Conservation (phyloP, 495 filamentous ascomycete species). For the Podospora didyma region DNA sequence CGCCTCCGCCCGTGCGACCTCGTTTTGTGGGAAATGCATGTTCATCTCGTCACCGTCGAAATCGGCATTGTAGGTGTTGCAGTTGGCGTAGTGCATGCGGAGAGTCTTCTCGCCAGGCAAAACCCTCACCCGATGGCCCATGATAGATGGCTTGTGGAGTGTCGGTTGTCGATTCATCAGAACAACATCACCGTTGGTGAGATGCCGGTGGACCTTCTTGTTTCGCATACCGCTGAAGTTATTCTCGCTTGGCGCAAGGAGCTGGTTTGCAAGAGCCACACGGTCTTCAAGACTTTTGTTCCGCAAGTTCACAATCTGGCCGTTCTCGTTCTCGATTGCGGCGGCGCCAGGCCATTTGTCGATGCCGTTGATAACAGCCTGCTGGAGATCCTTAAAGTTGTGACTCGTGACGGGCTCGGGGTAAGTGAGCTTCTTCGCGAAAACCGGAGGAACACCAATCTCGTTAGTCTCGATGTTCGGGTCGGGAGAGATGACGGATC, state of each 20-base stretch:
- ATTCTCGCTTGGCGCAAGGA: constrained; percentile 81
- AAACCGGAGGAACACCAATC: constrained; percentile 95
- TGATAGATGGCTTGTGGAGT: constrained; percentile 98
- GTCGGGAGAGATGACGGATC: constrained; percentile 97
- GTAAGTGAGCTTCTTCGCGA: constrained; percentile 93
- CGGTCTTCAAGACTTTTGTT: constrained; percentile 83
- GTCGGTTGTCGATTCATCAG: constrained; percentile 99
- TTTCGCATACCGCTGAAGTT: constrained; percentile 72
- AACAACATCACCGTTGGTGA: constrained; percentile 93
- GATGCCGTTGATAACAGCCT: constrained; percentile 92
- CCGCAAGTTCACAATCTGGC: constrained; percentile 81
- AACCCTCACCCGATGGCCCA: constrained; percentile 92
- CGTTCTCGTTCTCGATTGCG: constrained; percentile 92
- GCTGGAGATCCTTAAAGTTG: constrained; percentile 91
- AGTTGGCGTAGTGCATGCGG: constrained; percentile 99
- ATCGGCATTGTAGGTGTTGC: constrained; percentile 99
- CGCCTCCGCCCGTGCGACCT: constrained; percentile 87
- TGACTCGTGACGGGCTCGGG: constrained; percentile 96
- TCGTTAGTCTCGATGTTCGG: constrained; percentile 98
- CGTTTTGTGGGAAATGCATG: constrained; percentile 99
- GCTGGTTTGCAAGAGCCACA: constrained; percentile 80
- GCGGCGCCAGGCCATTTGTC: constrained; percentile 92
- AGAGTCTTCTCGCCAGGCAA: constrained; percentile 93
- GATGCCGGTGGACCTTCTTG: constrained; percentile 96
- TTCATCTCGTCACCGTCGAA: constrained; percentile 99